Evolutionary conservation across 306 rosid species (phyloP), one percentile per base, ranked within the genome.

Genomic region (Citrullus amarus): DNA sequence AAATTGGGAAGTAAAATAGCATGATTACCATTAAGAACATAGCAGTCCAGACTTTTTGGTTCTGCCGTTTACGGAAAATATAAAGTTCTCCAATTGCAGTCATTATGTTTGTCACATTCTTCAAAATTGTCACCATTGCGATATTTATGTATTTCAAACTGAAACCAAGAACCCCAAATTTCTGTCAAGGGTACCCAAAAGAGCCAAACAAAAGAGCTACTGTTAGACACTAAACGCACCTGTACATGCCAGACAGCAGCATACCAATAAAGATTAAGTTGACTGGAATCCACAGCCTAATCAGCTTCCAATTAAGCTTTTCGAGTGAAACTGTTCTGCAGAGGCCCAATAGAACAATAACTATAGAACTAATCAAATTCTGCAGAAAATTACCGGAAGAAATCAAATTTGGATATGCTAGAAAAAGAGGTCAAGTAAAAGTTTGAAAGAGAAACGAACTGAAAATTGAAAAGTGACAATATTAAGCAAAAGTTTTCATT

Each of bases 41-140:
- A 11, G 95, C 97, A 41, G 92, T 86, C 96, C 98, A 94, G 53
- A 94, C 96, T 89, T 88, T 94, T 69, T 86, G 75, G 83, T 79
- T 90, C 83, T 92, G 97, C 81, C 69, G 89, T 81, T 94, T 94
- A 75, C 84, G 88, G 80, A 90, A 94, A 76, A 90, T 46, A 82
- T 88, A 92, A 56, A 90, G 75, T 81, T 94, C 98, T 55, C 98
- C 98, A 58, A 94, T 28, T 78, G 98, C 98, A 30, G 98, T 90
- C 72, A 92, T 25, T 79, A 90, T 89, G 82, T 92, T 94, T 30
- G 98, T 92, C 86, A 90, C 78, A 82, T 92, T 92, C 91, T 94
- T 94, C 88, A 94, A 89, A 86, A 92, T 84, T 67, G 98, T 94
- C 90, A 94, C 97, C 97, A 92, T 94, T 80, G 98, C 98, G 59